Conservation (phyloP, 345 rosid genomes). For the Brassica rapa region DNA sequence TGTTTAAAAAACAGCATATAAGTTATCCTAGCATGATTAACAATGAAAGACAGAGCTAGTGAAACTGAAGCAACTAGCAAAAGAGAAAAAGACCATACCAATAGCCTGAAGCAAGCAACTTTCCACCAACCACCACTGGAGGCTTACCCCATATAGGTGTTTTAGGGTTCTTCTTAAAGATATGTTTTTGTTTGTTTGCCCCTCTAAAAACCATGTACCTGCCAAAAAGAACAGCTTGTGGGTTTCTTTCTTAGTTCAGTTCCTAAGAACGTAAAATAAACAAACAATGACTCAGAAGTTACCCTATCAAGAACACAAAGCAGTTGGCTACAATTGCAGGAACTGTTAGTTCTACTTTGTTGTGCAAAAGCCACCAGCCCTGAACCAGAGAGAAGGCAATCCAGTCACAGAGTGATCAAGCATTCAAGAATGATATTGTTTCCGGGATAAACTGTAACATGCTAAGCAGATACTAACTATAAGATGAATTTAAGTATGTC, state of each 20-base stretch:
- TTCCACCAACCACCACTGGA: slow-evolving; percentile 82
- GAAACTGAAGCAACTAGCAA: neutral
- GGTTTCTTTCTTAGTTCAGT: slow-evolving; percentile 9
- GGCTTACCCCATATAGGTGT: slow-evolving; percentile 82
- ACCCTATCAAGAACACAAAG: slow-evolving; percentile 75
- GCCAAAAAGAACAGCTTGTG: slow-evolving; percentile 10
- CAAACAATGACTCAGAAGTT: slow-evolving; percentile 33
- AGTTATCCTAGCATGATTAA: neutral
- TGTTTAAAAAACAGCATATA: neutral
- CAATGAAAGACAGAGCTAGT: neutral
- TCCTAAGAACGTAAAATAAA: neutral
- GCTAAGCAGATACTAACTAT: too few species aligned
- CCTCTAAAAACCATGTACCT: slow-evolving; percentile 89
- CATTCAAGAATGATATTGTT: neutral
- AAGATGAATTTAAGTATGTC: too few species aligned
- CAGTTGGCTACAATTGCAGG: slow-evolving; percentile 60
- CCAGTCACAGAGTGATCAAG: slow-evolving; percentile 22
- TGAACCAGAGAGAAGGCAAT: slow-evolving; percentile 39
- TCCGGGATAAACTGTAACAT: too few species aligned
- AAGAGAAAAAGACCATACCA: slow-evolving; percentile 47
- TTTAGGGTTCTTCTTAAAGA: slow-evolving; percentile 83
- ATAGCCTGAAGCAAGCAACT: slow-evolving; percentile 92
- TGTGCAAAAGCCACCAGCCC: slow-evolving; percentile 96
- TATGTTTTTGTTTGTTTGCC: slow-evolving; percentile 91
- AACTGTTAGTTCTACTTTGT: slow-evolving; percentile 67